Evolutionary conservation across 2,329 filamentous ascomycete species (phyloP), one percentile per base, ranked within the genome.

Genomic region (Beauveria scarabaeidicola): DNA sequence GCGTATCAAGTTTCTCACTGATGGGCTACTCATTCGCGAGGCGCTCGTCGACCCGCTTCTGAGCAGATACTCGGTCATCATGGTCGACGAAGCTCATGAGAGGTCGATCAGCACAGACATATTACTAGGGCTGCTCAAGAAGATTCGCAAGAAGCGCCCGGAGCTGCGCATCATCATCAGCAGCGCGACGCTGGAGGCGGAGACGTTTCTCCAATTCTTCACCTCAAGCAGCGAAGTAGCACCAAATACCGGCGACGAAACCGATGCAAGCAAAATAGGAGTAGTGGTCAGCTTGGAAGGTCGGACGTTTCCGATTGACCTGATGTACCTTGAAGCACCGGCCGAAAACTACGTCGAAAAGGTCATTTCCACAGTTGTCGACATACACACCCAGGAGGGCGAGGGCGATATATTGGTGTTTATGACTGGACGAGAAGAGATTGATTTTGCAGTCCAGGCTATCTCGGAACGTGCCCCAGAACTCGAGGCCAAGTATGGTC

Each of bases 41-140:
- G 94, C 93, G 29, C 81, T 99, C 5, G 90, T 97, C 3, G 94
- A 99, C 72, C 94, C 94, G 13, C 75, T 97, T 3, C 75, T 99
- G 40, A 94, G 90, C 21, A 83, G 91, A 11, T 99, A 99, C 71
- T 95, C 91, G 0, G 88, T 96, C 48, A 90, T 99, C 66, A 97
- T 99, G 91, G 89, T 99, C 8, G 94, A 99, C 69, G 93, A 97
- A 74, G 94, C 93, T 7, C 94, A 99, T 70, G 93, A 97, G 73
- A 82, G 94, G 58, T 96, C 91, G 52, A 82, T 97, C 61, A 95
- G 90, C 71, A 96, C 92, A 0, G 94, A 99, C 69, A 84, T 99
- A 13, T 78, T 97, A 8, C 81, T 99, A 3, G 93, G 94, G 92
- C 77, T 97, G 15, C 74, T 99, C 43, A 97, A 96, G 72, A 97